Evolutionary conservation across 345 rosid genomes (phyloP), one percentile per base, ranked within the genome.

Genomic region (Gossypium raimondii): DNA sequence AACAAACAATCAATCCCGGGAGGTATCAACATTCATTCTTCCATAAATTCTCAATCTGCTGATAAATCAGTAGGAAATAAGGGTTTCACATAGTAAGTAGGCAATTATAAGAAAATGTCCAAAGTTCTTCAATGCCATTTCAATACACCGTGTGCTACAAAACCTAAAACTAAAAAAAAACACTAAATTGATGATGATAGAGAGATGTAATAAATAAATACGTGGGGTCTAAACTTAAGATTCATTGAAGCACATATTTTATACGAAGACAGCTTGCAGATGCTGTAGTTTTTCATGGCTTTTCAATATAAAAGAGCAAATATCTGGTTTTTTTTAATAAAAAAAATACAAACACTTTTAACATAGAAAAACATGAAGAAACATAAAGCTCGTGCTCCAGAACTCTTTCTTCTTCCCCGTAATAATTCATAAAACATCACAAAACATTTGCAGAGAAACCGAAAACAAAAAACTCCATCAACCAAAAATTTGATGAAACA

Each of bases 181-280:
- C 41, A 34, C 17, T 38, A 34, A 55, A 71, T 38, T 29, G 56
- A 38, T 55, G 17, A 18, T 73, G 47, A 59, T 16, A 14, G 11
- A 2, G 29, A 45, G 57, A 67, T 48, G 25, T 67, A 24, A 48
- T 24, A 47, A 62, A 18, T 2, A 55, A 45, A 73, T 47, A 3
- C 56, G 48, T 8, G 47, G 59, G 59, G 69, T 13, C 59, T 67
- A 24, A 47, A 62, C 16, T 59, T 8, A 47, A 48, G 52, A 45
- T 45, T 73, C 48, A 73, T 61, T 73, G 45, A 73, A 47, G 50
- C 57, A 73, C 55, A 61, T 64, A 57, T 61, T 45, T 6, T 61
- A 44, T 11, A 27, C 2, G 43, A 48, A n/a, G 59, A 27, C 61
- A 61, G 9, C 76, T 74, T 57, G 41, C 68, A n/a, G 2, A 41